A percentile compares a stretch with the other conserved stretches of the same genome.
Evolutionary conservation across 768 basidiomycete genomes (phyloP).

Genomic region (Lentinula boryana): DNA sequence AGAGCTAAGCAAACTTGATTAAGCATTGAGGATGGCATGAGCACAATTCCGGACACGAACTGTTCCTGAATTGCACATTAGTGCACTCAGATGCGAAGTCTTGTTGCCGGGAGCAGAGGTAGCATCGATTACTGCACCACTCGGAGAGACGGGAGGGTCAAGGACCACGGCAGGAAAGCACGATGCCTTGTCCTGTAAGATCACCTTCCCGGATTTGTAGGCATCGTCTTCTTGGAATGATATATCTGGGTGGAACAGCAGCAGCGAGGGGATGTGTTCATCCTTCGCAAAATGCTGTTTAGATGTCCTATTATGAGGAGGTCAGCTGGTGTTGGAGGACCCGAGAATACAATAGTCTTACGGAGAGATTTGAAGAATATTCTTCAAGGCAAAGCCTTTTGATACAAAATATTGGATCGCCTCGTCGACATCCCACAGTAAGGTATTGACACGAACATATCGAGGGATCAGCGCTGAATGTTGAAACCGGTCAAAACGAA

Average conservation of each 20-base stretch:
- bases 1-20: slow-evolving; percentile 40
- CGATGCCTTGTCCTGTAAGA: slow-evolving; percentile 96
- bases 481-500: background rate
- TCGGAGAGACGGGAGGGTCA: slow-evolving; percentile 53
- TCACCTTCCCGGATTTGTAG: slow-evolving; percentile 76
- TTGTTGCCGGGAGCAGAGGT: slow-evolving; percentile 98
- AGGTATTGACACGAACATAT: slow-evolving; percentile 80
- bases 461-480: slow-evolving; percentile 64
- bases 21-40: background rate
- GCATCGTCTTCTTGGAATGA: slow-evolving; percentile 66
- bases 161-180: slow-evolving; percentile 92
- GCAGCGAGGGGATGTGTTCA: slow-evolving; percentile 74
- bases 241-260: slow-evolving; percentile 64
- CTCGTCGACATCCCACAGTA: slow-evolving; percentile 58
- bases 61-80: slow-evolving; percentile 80
- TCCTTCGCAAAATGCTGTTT: slow-evolving; percentile 70
- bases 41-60: slow-evolving; percentile 30
- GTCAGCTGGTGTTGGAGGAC: background rate
- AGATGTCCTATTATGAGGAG: slow-evolving; percentile 8
- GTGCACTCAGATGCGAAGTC: slow-evolving; percentile 86
- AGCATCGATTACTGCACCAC: slow-evolving; percentile 76
- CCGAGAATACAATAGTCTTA: slow-evolving; percentile 19
- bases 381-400: slow-evolving; percentile 48
- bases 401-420: slow-evolving; percentile 52
- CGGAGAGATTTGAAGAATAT: slow-evolving; percentile 46